Evolutionary conservation across 73 alveolate species (phyloP).

Genomic region (Breviolum minutum): DNA sequence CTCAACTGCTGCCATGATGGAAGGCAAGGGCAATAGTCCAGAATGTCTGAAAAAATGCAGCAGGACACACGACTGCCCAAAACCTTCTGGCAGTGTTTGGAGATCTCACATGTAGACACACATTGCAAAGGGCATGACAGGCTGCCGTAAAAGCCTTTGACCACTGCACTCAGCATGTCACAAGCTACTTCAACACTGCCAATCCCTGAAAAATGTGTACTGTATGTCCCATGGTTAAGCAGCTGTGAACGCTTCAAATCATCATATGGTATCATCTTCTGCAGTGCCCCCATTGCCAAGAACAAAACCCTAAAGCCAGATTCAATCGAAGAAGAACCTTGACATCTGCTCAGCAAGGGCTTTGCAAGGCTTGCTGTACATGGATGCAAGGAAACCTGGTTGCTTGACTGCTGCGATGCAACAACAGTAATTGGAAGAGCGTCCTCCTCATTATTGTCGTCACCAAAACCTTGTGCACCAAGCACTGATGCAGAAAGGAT

Average conservation of each 20-base stretch:
- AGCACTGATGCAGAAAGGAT: no score
- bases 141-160: neutral
- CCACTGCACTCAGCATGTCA: neutral
- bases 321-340: no score
- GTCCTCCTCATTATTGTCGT: no score
- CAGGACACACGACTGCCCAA: neutral
- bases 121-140: neutral
- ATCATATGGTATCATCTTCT: no score
- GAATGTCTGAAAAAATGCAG: neutral
- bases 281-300: no score
- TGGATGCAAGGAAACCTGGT: no score
- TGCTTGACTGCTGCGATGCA: no score
- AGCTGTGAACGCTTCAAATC: neutral
- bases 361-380: no score
- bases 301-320: no score
- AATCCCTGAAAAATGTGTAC: neutral
- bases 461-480: no score
- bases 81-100: neutral
- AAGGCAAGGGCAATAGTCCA: conserved; percentile 1
- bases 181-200: neutral
- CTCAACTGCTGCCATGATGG: neutral
- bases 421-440: no score
- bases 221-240: neutral
- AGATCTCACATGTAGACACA: neutral
- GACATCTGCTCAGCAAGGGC: no score